Evolutionary conservation across 2,329 filamentous ascomycete genomes (phyloP), one percentile per base, ranked within the genome.

Genomic region (Penicillium nordicum): DNA sequence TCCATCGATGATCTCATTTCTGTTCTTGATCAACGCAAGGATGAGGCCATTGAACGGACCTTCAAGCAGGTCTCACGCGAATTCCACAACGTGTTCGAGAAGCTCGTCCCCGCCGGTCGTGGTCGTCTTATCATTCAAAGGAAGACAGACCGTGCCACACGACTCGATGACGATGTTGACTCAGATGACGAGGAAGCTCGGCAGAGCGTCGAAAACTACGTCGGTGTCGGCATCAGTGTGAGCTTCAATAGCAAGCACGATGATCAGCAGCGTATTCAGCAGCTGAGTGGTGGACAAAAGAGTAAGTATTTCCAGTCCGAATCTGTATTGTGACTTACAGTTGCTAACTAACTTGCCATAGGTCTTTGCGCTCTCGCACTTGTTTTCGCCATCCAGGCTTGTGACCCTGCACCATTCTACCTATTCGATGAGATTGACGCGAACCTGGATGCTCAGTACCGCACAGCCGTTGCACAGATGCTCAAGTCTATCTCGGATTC

Each of bases 371-470:
- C 94, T 10, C 84, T 99, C n/a, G 95, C 94, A 43, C 85, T 99
- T 50, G 95, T 99, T 65, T 99, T 99, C 72, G 94, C 94, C n/a
- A 95, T 99, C 65, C 94, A 99, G 76, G 90, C 92, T 65, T 96
- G 93, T 57, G 94, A 99, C 72, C 94, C 93, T 10, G 95, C 93
- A 43, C 94, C 94, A 1, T 97, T 99, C 82, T 97, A 99, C 73
- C 92, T 99, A 68, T 99, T 99, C 67, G 94, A 99, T 74, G 94
- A 99, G 76, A 96, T 99, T 62, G 94, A 99, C 71, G 94, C 94
- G 74, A 99, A 99, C 72, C 84, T 99, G 25, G 94, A 99, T 73
- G 92, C 94, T 1, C 94, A 99, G 76, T 99, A 99, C 79, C 89
- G 94, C 59, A 97, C 94, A 1, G 93, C 94, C 1, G 94, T 99